These are phyloP conservation scores for Coemansia sp. DNA, from an alignment of 371 early-diverging fungal species.

Conservation along the genomic window DNA sequence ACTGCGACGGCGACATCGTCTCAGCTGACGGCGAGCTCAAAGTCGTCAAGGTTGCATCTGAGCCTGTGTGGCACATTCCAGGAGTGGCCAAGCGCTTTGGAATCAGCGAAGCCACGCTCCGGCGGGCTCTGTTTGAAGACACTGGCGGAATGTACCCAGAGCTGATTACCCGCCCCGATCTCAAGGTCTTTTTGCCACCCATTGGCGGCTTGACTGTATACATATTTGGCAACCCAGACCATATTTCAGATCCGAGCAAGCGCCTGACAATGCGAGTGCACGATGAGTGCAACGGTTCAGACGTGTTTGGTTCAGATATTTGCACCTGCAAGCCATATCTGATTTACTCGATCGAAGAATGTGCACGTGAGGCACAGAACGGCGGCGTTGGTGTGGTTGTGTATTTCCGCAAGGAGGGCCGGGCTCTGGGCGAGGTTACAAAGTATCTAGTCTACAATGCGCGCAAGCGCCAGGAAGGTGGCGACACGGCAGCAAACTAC, in stretches of 20 bases:
- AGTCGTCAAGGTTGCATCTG: slow-evolving; percentile 91
- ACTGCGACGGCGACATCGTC: slow-evolving; percentile 81
- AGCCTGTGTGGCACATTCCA: slow-evolving; percentile 96
- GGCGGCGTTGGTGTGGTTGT: slow-evolving; percentile 94
- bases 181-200: slow-evolving; percentile 92
- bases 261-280: slow-evolving; percentile 87
- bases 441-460: slow-evolving; percentile 97
- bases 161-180: slow-evolving; percentile 89
- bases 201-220: slow-evolving; percentile 93
- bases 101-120: slow-evolving; percentile 79
- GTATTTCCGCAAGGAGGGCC: slow-evolving; percentile 94
- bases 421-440: slow-evolving; percentile 94
- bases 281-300: slow-evolving; percentile 92
- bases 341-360: slow-evolving; percentile 90
- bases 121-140: slow-evolving; percentile 84
- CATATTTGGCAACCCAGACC: slow-evolving; percentile 86
- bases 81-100: slow-evolving; percentile 90
- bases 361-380: slow-evolving; percentile 84
- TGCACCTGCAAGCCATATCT: slow-evolving; percentile 95
- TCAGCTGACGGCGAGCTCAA: slow-evolving; percentile 79
- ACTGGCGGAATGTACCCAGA: slow-evolving; percentile 96
- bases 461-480: slow-evolving; percentile 84
- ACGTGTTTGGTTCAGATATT: slow-evolving; percentile 91
- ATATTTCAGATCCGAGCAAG: slow-evolving; percentile 77
- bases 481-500: slow-evolving; percentile 89